These are phyloP conservation scores for Singerocomus inundabilis DNA, from an alignment of 1,284 basidiomycete species.

Conservation along the genomic window DNA sequence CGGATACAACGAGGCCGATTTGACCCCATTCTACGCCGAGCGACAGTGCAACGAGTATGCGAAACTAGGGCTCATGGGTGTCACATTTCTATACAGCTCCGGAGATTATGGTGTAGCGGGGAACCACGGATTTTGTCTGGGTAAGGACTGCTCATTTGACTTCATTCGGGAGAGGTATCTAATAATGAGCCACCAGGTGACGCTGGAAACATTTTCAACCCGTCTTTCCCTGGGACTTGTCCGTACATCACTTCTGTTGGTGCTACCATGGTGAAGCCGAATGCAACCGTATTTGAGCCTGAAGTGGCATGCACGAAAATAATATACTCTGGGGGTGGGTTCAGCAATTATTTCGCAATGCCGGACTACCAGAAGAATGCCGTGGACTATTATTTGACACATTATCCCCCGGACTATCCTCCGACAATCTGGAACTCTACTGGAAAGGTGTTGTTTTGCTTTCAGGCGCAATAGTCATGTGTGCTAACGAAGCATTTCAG, in stretches of 20 bases:
- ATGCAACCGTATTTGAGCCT: constrained; percentile 28
- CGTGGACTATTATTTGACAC: constrained; percentile 34
- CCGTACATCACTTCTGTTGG: constrained; percentile 49
- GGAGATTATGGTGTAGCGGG: constrained; percentile 54
- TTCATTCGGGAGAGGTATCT: too few species aligned
- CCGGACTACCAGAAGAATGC: constrained; percentile 38
- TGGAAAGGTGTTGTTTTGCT: constrained; percentile 28
- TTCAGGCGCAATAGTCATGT: not conserved
- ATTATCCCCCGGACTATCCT: constrained; percentile 34
- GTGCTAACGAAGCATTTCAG: too few species aligned
- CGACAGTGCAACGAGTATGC: constrained; percentile 59
- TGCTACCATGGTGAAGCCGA: constrained; percentile 43
- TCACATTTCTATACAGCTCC: constrained; percentile 49
- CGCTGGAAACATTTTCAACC: constrained; percentile 45
- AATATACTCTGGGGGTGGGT: constrained; percentile 47
- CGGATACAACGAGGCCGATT: constrained; percentile 44
- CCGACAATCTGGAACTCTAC: constrained; percentile 45
- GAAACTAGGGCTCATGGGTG: constrained; percentile 46
- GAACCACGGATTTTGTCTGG: constrained; percentile 38
- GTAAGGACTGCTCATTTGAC: too few species aligned
- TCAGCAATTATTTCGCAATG: constrained; percentile 42
- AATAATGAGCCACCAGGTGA: too few species aligned
- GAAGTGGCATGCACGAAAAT: constrained; percentile 39
- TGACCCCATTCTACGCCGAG: constrained; percentile 44
- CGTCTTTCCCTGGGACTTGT: constrained; percentile 43